These are phyloP conservation scores for Phytopythium helicoides DNA, from an alignment of 352 stramenopile species.

Conservation along the genomic window DNA sequence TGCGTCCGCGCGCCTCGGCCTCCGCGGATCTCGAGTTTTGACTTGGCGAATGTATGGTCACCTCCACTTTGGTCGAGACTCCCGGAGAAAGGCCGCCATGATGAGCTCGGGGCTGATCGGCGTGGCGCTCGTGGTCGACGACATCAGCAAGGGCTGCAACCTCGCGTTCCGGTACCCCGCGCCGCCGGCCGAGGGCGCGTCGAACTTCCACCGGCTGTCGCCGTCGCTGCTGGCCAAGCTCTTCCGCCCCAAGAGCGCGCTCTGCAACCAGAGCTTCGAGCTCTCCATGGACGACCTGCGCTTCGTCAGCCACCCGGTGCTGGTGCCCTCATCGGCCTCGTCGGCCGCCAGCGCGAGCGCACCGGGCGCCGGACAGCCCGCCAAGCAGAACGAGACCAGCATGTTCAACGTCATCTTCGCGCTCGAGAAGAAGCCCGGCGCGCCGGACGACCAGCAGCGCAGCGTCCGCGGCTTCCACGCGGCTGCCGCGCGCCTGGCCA, in stretches of 20 bases:
- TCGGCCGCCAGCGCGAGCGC: constrained; percentile 5
- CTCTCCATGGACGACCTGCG: constrained; percentile 84
- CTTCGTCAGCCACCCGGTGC: constrained; percentile 84
- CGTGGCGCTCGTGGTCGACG: constrained; percentile 84
- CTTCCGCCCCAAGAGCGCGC: constrained; percentile 85
- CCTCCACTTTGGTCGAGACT: no score
- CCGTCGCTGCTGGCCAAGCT: constrained; percentile 80
- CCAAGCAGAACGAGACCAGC: constrained; percentile 54
- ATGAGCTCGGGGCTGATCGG: constrained; percentile 37
- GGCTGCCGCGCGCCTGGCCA: constrained; percentile 70
- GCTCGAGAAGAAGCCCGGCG: constrained; percentile 48
- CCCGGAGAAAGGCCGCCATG: no score
- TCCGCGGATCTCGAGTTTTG: no score
- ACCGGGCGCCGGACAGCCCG: background rate
- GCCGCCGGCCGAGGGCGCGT: constrained; percentile 46
- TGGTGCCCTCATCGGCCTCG: constrained; percentile 23
- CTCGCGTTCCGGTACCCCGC: constrained; percentile 83
- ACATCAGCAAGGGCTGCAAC: constrained; percentile 88
- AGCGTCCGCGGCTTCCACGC: constrained; percentile 57
- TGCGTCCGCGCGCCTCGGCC: background rate
- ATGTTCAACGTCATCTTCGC: constrained; percentile 91
- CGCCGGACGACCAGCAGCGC: constrained; percentile 28
- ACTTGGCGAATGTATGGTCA: no score
- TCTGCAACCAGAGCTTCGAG: constrained; percentile 87
- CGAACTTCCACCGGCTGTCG: constrained; percentile 76